Evolutionary conservation across 768 basidiomycete genomes (phyloP), one percentile per base, ranked within the genome.

Genomic region (Antrodiella citrinella): DNA sequence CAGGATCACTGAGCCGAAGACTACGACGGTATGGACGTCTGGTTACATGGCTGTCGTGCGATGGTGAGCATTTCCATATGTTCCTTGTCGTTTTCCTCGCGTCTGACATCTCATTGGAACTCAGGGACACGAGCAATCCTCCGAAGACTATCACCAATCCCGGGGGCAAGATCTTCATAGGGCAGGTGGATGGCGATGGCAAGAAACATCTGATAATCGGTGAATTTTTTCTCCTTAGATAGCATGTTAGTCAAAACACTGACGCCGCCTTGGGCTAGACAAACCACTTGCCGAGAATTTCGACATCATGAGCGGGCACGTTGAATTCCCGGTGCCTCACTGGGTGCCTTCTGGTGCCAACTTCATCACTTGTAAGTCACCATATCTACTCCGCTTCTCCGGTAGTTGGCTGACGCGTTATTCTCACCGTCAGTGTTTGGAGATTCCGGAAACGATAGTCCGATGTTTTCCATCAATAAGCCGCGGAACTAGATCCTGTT

Each of bases 321-420:
- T 77, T 7, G 25, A 69, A 12, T 57, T 87, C 49, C 71, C 62
- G 0, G 80, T 87, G 19, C 85, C 85, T 0, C 18, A 64, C 4
- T n/a, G n/a, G n/a, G 73, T 81, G 3, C 40, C 61, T 3, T 58
- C 67, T 7, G 59, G 73, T 26, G 52, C 65, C 39, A 68, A 79
- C 62, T 88, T 81, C 49, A 65, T 88, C 59, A 81, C 76, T 52
- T 59, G 85, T 86, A 60, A 70, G 84, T 78, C n/a, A 26, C 3
- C 25, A 20, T 24, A 4, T 21, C 20, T 43, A 20, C 21, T 26
- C 10, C n/a, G n/a, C n/a, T n/a, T n/a, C n/a, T n/a, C n/a, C n/a
- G n/a, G n/a, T n/a, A n/a, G n/a, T n/a, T n/a, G n/a, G n/a, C n/a
- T n/a, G n/a, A n/a, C n/a, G n/a, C n/a, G n/a, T n/a, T n/a, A n/a